These are phyloP conservation scores for Olyra latifolia DNA, from an alignment of 176 grass and related monocot species.

Conservation along the genomic window DNA sequence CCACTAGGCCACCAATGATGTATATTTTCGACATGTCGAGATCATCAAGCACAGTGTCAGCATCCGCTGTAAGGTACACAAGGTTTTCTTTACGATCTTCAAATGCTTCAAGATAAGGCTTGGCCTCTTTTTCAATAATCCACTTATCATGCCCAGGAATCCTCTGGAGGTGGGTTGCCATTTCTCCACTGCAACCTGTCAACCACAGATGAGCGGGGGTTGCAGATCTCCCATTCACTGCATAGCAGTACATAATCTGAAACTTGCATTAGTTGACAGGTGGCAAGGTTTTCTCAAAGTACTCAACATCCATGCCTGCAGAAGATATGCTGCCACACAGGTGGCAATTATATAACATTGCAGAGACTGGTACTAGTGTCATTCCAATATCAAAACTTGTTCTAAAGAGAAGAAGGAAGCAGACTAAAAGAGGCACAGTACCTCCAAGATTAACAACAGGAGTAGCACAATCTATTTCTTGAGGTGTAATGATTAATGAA, in stretches of 20 bases:
- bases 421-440: background rate
- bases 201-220: constrained; percentile 87
- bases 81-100: constrained; percentile 70
- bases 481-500: background rate
- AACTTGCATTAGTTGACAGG: constrained; percentile 48
- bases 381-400: constrained; percentile 4
- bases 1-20: constrained; percentile 94
- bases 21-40: constrained; percentile 82
- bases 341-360: background rate
- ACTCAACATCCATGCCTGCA: constrained; percentile 9
- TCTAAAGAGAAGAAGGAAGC: background rate
- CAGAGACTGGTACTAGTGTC: background rate
- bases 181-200: constrained; percentile 89
- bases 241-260: constrained; percentile 99
- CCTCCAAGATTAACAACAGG: background rate
- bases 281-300: constrained; percentile 22
- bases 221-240: constrained; percentile 79
- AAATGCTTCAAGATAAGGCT: constrained; percentile 83
- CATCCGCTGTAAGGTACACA: constrained; percentile 87
- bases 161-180: constrained; percentile 63
- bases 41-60: constrained; percentile 80
- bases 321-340: constrained; percentile 26
- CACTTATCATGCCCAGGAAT: constrained; percentile 83
- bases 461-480: background rate
- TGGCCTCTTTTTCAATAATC: constrained; percentile 79